Base-by-base conservation (phyloP, 2,329 filamentous ascomycete genomes). In the Colletotrichum sp. region DNA sequence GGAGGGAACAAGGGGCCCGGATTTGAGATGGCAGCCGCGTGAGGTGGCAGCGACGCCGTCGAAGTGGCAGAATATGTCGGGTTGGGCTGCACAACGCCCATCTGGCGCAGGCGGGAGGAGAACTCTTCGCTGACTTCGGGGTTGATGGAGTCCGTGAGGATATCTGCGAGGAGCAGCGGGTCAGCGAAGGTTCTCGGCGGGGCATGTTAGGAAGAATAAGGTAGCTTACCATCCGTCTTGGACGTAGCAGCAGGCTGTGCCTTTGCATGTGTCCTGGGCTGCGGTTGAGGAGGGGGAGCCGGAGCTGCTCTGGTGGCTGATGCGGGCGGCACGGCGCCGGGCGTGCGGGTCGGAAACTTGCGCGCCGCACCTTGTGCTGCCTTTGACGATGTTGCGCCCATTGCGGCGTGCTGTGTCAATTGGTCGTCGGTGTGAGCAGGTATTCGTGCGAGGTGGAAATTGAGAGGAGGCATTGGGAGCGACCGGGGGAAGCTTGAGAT, bases 21-120 rank as follows among this genome's bases (percentile, higher is more conserved):
- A 6, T 36, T 77, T 8, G 71, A 69, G 8, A 63, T 74, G 8
- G 58, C 27, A 18, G 64, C 62, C 12, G 62, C 72, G 69, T 15
- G 76, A 34, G 29, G 77, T 9, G 66, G 31, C 55, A 66, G 67
- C 11, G 72, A 76, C 9, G 84, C 87, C 3, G 82, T 88, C 9
- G 88, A 90, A 3, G 88, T 89, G 29, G 86, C 83, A 8, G 88
- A 90, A 61, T 84, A 87, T 6, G 87, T 89, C 34, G 89, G 88
- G 75, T 87, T 88, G 6, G 89, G 88, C 61, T 88, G 84, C 11
- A 85, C 89, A 34, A 90, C 82, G 78, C 89, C 89, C 86, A 91
- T 90, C 75, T 88, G 81, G 31, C 84, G 84, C 7, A 91, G 84
- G 18, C 89, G 88, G 63, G 82, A 81, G 11, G 88, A 86, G 80